Evolutionary conservation across 495 filamentous ascomycete genomes (phyloP), one percentile per base, ranked within the genome.

Genomic region (Pseudomonodictys pantanalensis): DNA sequence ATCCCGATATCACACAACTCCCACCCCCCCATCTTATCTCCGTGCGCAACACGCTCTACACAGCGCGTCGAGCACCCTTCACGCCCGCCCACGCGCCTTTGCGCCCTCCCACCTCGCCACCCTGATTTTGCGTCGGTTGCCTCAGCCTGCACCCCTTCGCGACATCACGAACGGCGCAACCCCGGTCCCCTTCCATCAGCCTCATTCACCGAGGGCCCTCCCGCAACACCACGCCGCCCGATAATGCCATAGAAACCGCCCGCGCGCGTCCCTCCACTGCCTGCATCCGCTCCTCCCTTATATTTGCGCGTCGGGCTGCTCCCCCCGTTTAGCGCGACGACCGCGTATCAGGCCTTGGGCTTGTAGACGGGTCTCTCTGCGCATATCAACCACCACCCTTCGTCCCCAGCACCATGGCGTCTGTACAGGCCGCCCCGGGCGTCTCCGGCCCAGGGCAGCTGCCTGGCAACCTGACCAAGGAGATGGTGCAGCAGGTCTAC

Each of bases 371-470:
- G 17, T 33, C 15, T 20, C 15, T 17, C 35, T 38, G 23, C 47
- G 26, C 29, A 42, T 32, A 50, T 22, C 35, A n/a, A 41, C 1
- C 30, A 46, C 42, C 24, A 32, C 29, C 43, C 39, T 28, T 46
- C 24, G 23, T 30, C 26, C n/a, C 26, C 3, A 2, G 9, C 33
- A 67, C 28, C 56, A 95, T 95, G 89, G 83, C 90, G 69, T 91
- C 88, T 33, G 82, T 89, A 64, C 88, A 92, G 75, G 30, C 66
- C 8, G 53, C 58, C 23, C 62, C 57, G n/a, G 62, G 52, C 25
- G 45, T 53, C 56, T 24, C 62, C 17, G 57, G 33, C 41, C 62
- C 52, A 11, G 57, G 58, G 15, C 62, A 51, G 18, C 45, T 65
- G 55, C 62, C 62, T 49, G 46, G 35, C 46, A 58, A 52, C 49